Evolutionary conservation across 139 green algal genomes (phyloP), one percentile per base, ranked within the genome.

Genomic region (Picochlorum sp.): DNA sequence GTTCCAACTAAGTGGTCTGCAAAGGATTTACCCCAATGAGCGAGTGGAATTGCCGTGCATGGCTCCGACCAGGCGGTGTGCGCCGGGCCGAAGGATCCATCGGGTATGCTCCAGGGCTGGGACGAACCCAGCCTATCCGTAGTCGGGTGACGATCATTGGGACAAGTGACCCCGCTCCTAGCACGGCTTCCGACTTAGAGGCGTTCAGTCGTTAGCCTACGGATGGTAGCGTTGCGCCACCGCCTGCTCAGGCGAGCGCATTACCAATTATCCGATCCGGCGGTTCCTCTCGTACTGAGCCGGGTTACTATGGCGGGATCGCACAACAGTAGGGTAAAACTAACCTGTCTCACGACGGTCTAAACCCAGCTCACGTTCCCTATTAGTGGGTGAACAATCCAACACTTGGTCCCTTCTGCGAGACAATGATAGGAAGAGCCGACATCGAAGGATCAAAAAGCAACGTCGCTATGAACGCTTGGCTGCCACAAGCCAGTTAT

Each of bases 241-340:
- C 72, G 80, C 79, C 83, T 85, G 83, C 83, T 86, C 83, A 85
- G 80, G 79, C 80, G 70, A 86, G 74, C 79, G 82, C 79, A 76
- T 83, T 83, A 85, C 82, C 82, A 88, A 85, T 75, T 86, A 81
- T 86, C 80, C 71, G 85, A 90, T 85, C 77, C 79, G 83, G 85
- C 81, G 83, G 86, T 94, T 91, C 85, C 86, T 91, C 85, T 90
- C 83, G 85, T 91, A 91, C 85, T 94, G 83, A 90, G 80, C 83
- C 84, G 77, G 69, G 85, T 89, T 90, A 89, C 82, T 90, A 86
- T 90, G 79, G 80, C 78, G 79, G 73, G 69, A 82, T 81, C 77
- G 69, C 74, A 70, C 82, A 90, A 88, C 84, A 89, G 84, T 92
- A 89, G 80, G 75, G 71, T 81, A 81, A 81, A 81, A 81, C 51